These are phyloP conservation scores for Chenopodium formosanum DNA, from an alignment of 148 eudicot genomes.

Conservation along the genomic window DNA sequence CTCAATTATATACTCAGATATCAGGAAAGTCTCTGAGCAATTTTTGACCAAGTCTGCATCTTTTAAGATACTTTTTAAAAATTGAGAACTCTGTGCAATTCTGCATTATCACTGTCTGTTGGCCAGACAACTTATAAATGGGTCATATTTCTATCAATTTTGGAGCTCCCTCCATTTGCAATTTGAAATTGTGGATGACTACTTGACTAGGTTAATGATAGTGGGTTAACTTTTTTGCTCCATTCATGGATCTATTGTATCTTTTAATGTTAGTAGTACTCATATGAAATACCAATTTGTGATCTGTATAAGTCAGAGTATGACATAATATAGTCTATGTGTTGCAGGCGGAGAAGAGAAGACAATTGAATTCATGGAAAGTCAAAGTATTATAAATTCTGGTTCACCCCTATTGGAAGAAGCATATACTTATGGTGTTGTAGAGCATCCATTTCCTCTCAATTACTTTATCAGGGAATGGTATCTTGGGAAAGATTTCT, in stretches of 20 bases:
- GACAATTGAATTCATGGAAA: constrained; percentile 89
- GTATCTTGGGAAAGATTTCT: constrained; percentile 90
- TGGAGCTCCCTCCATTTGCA: not conserved
- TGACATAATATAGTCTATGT: not conserved
- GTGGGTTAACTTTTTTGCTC: not conserved
- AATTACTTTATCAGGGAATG: constrained; percentile 76
- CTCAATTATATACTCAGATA: too few relatives aligned
- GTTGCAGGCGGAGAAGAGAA: constrained; percentile 78
- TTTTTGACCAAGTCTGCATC: not conserved
- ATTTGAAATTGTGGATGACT: not conserved
- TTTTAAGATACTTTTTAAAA: not conserved
- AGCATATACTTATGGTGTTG: constrained; percentile 76
- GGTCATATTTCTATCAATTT: not conserved
- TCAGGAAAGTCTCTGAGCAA: not conserved
- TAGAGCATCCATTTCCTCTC: constrained; percentile 93
- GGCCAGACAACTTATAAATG: not conserved
- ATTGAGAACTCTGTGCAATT: not conserved
- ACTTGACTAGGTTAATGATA: not conserved
- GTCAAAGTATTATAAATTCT: constrained; percentile 51
- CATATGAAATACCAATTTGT: not conserved
- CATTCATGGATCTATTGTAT: not conserved
- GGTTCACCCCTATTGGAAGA: constrained; percentile 86
- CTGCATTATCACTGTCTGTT: not conserved
- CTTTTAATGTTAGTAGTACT: not conserved
- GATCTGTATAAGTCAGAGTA: not conserved